Evolutionary conservation across 2,329 filamentous ascomycete genomes (phyloP).

Genomic region (Fusarium fujikuroi): DNA sequence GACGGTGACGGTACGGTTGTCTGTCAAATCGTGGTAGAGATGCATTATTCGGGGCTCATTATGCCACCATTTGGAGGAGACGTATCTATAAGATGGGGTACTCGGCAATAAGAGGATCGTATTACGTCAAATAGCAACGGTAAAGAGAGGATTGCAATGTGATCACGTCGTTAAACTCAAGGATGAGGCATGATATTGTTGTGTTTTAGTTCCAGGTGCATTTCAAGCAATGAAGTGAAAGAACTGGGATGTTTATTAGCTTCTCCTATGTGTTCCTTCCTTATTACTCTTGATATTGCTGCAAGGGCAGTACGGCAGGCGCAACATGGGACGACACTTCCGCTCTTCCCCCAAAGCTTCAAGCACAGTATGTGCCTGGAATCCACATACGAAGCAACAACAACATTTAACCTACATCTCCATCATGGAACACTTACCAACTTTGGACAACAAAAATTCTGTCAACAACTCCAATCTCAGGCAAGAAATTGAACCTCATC

Average conservation of each 20-base stretch:
- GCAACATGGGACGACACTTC: conserved; percentile 20
- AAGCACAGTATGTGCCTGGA: not conserved
- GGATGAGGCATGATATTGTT: conserved; percentile 6
- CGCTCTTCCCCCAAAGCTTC: conserved; percentile 2
- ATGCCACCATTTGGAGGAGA: conserved; percentile 11
- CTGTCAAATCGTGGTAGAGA: conserved; percentile 9
- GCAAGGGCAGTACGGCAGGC: conserved; percentile 6
- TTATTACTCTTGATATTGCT: conserved; percentile 3
- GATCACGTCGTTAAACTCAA: not conserved
- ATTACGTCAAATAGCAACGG: not conserved
- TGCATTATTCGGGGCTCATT: conserved; percentile 12
- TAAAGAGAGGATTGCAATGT: not conserved
- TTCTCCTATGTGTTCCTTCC: conserved; percentile 2
- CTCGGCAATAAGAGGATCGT: conserved; percentile 2
- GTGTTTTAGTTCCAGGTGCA: conserved; percentile 3
- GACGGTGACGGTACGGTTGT: conserved; percentile 2
- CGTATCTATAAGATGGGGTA: not conserved
- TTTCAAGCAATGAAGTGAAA: not conserved
- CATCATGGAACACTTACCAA: not conserved
- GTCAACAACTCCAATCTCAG: not conserved
- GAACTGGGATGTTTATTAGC: not conserved
- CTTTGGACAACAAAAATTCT: not conserved
- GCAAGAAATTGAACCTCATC: conserved; percentile 25
- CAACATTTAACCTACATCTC: conserved; percentile 20
- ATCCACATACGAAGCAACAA: conserved; percentile 8